Evolutionary conservation across 306 rosid species (phyloP), one percentile per base, ranked within the genome.

Genomic region (Senna tora): DNA sequence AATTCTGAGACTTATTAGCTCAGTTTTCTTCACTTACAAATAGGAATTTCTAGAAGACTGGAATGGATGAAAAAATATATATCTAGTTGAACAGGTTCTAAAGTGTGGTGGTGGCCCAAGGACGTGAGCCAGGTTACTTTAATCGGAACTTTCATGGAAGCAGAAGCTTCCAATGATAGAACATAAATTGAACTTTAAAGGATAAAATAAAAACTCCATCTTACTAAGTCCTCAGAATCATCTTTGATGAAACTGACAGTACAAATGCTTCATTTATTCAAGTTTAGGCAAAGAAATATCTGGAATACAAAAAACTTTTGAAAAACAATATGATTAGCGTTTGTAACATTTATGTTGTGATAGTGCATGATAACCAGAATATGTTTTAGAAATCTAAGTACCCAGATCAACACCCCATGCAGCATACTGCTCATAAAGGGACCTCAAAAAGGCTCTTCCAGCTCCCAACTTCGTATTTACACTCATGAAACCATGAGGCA

Each of bases 371-470:
- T 58, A 64, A 78, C 38, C 65, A 75, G 19, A 20, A 60, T 52
- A 65, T 70, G 67, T 55, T 73, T 38, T 54, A 52, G 73, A 46
- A 32, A 67, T 78, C 41, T 17, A 47, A 19, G 81, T 89, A 94
- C 99, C 96, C 52, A 91, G 74, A 85, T 91, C 96, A 87, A 94
- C 96, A 65, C 96, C 99, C 99, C 99, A 94, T 6, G 75, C 83
- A 41, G 95, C 93, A 85, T 89, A 91, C 82, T 94, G 99, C 62
- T 39, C 66, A 83, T 91, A 81, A 21, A 94, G 95, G 52, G 99
- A 94, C 71, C 82, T 86, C 83, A 94, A 78, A 76, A 94, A 94
- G 41, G 97, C 96, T 78, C 77, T 91, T 59, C 93, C 97, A 55
- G 99, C 99, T 65, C 90, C 97, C 66, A 82, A 79, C 58, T 80